Evolutionary conservation across 2,329 filamentous ascomycete species (phyloP).

Genomic region (Phialocephala subalpina): DNA sequence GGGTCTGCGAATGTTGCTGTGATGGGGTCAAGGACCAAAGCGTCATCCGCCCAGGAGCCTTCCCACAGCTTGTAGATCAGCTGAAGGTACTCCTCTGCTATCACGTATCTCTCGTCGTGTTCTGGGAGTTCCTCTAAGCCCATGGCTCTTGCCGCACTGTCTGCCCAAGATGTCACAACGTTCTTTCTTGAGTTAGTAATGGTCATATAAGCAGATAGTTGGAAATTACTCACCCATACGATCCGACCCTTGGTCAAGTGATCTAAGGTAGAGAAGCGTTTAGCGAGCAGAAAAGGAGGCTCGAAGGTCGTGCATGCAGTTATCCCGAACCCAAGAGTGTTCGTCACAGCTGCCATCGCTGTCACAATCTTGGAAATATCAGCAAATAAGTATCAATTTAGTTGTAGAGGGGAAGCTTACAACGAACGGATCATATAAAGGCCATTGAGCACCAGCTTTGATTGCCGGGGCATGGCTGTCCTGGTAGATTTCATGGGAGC

Average conservation of each 20-base stretch:
- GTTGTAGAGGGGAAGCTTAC: constrained; percentile 46
- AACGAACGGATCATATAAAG: constrained; percentile 72
- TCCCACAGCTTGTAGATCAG: too few species aligned
- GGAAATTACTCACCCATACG: constrained; percentile 58
- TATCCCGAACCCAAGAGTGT: constrained; percentile 70
- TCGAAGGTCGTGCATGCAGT: constrained; percentile 72
- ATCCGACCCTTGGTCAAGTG: constrained; percentile 69
- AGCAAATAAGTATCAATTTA: not conserved
- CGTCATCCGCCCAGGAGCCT: too few species aligned
- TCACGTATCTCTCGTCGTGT: too few species aligned
- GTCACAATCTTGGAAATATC: not conserved
- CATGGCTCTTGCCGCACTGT: constrained; percentile 69
- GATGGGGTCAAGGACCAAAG: too few species aligned
- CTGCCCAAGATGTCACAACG: constrained; percentile 71
- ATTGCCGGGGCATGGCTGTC: constrained; percentile 65
- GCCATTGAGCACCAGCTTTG: constrained; percentile 71
- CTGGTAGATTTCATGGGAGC: constrained; percentile 72
- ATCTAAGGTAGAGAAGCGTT: constrained; percentile 69
- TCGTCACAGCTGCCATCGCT: constrained; percentile 68
- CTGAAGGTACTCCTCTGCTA: too few species aligned
- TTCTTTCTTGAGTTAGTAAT: constrained; percentile 58
- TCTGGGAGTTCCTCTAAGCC: constrained; percentile 62
- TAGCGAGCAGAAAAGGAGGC: constrained; percentile 71
- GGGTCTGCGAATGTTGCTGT: too few species aligned
- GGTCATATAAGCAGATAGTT: not conserved